Evolutionary conservation across 2,329 filamentous ascomycete species (phyloP), one percentile per base, ranked within the genome.

Genomic region (Cyclaneusma minus): DNA sequence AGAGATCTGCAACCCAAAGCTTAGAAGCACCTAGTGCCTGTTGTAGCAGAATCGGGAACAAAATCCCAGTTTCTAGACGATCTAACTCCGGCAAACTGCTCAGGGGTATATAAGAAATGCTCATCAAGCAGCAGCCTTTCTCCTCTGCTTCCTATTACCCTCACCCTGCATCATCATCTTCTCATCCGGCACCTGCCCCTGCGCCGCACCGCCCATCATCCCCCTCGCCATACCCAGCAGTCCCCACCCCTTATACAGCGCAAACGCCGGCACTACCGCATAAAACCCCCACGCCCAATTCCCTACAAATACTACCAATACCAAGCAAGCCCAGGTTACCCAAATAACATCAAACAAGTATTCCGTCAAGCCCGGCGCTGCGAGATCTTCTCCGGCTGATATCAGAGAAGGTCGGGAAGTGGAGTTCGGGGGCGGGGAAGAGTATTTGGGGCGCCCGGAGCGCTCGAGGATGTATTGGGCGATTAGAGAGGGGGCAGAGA

Each of bases 301-400:
- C 4, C 89, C 89, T 24, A 87, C 67, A 15, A 92, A 36, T 10
- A 77, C 64, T 9, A 76, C 84, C n/a, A 77, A 51, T 6, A 75
- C 53, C 21, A 82, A 58, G 28, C 74, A 79, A 7, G 69, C 73
- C 75, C 85, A 94, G 0, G 84, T 94, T 57, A 92, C 83, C 68
- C 93, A 95, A 28, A 93, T 60, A 25, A 93, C 69, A 55, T 98
- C 89, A 66, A 92, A 98, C 78, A 95, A 82, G 60, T 91, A 95
- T 55, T 94, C 89, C 7, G 87, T 95, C 58, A 98, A 56, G 4
- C 89, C 89, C 17, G 76, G 67, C 7, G 83, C 81, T 28, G 79
- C 72, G 27, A 98, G 68, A 50, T 98, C 89, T 49, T 95, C 85
- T 22, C 89, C 87, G 1, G 81, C 61, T 16, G 65, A 70, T 48